These are phyloP conservation scores for Ramichloridium luteum DNA, from an alignment of 2,329 filamentous ascomycete genomes.

Conservation along the genomic window DNA sequence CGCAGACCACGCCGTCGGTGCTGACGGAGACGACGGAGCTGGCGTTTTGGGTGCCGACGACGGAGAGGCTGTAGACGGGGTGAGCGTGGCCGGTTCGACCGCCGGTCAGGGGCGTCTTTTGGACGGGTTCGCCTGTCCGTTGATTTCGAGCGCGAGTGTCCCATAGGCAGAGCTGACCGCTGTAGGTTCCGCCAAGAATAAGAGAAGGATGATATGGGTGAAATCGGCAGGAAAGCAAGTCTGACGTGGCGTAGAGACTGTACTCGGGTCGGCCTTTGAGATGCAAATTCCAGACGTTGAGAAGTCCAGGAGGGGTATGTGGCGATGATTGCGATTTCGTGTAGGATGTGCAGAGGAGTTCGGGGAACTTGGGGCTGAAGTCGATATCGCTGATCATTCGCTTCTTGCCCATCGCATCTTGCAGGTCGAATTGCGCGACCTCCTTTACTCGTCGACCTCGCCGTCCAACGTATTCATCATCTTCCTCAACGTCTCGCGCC, in stretches of 20 bases:
- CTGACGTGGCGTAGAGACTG: slow-evolving; percentile 89
- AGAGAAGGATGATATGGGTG: slow-evolving; percentile 97
- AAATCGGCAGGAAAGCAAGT: slow-evolving; percentile 90
- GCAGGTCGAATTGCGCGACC: slow-evolving; percentile 69
- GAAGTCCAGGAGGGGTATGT: slow-evolving; percentile 79
- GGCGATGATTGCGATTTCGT: slow-evolving; percentile 62
- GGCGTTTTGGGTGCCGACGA: slow-evolving; percentile 95
- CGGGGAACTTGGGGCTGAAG: slow-evolving; percentile 84
- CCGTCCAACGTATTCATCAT: slow-evolving; percentile 54
- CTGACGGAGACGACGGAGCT: slow-evolving; percentile 98
- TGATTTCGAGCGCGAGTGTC: slow-evolving; percentile 68
- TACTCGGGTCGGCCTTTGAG: slow-evolving; percentile 92
- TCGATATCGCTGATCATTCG: slow-evolving; percentile 95
- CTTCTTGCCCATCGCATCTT: slow-evolving; percentile 88
- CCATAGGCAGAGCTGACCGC: slow-evolving; percentile 91
- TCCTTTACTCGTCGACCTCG: slow-evolving; percentile 70
- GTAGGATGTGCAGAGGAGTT: slow-evolving; percentile 85
- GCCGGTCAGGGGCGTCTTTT: slow-evolving; percentile 90
- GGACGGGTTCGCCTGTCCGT: slow-evolving; percentile 61
- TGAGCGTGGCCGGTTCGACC: slow-evolving; percentile 73
- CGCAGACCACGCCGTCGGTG: slow-evolving; percentile 85
- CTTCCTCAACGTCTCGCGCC: slow-evolving; percentile 61
- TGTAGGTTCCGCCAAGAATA: slow-evolving; percentile 92
- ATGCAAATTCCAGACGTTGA: slow-evolving; percentile 95
- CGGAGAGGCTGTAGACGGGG: slow-evolving; percentile 87